These are phyloP conservation scores for Anacardium occidentale DNA, from an alignment of 345 rosid species.

Conservation along the genomic window DNA sequence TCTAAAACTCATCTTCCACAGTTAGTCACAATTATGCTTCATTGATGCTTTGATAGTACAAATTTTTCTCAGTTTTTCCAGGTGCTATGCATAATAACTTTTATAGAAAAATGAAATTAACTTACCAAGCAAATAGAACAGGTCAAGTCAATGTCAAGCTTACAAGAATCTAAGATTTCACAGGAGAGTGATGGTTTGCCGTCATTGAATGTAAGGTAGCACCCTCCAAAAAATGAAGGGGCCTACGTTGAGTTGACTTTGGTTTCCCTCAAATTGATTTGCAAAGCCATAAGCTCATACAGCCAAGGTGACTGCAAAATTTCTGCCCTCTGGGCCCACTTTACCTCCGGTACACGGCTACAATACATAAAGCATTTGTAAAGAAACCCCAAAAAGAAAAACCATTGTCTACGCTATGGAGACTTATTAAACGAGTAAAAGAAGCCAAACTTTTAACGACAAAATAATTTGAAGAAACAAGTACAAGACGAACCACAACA, in stretches of 20 bases:
- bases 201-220: conserved; percentile 52
- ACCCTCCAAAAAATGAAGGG: conserved; percentile 53
- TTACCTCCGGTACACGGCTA: conserved; percentile 85
- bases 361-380: not conserved
- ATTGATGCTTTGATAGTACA: not conserved
- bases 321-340: conserved; percentile 94
- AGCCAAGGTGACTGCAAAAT: conserved; percentile 97
- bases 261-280: conserved; percentile 66
- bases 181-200: conserved; percentile 72
- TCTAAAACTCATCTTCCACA: not conserved
- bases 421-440: not conserved
- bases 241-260: conserved; percentile 36
- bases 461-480: not conserved
- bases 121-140: conserved; percentile 92
- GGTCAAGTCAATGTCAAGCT: conserved; percentile 77
- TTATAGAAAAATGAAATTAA: too few species aligned
- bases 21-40: not conserved
- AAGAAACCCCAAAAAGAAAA: not conserved
- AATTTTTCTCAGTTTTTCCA: too few species aligned
- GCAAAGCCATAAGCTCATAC: conserved; percentile 82
- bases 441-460: too few species aligned
- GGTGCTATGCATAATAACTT: too few species aligned
- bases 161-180: conserved; percentile 67
- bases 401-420: not conserved
- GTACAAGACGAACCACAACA: too few species aligned